A percentile compares a stretch with the other conserved stretches of the same genome.
Evolutionary conservation across 2,329 filamentous ascomycete genomes (phyloP).

Genomic region (Nakataea oryzae): DNA sequence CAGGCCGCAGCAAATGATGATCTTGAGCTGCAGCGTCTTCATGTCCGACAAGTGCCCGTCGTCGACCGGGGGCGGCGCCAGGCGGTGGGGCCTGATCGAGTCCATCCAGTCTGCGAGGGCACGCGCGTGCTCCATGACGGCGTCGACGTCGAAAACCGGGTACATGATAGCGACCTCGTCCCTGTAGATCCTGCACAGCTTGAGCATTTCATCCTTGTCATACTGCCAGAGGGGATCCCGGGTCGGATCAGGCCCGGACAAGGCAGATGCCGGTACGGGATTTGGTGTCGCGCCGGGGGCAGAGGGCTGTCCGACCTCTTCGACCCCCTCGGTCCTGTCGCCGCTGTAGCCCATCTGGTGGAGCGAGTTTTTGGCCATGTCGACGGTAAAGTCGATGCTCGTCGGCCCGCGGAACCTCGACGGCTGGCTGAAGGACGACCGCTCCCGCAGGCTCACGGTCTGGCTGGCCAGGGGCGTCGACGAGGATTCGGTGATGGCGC

Average conservation of each 20-base stretch:
- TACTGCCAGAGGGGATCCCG: conserved; percentile 74
- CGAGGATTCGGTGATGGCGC: conserved; percentile 12
- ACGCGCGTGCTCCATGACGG: conserved; percentile 59
- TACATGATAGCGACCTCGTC: conserved; percentile 93
- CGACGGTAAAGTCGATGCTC: conserved; percentile 74
- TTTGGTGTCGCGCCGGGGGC: neutral
- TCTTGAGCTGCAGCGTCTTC: conserved; percentile 63
- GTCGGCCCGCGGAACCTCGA: conserved; percentile 75
- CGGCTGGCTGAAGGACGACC: conserved; percentile 37
- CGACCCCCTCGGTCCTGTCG: conserved; percentile 44
- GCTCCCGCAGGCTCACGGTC: conserved; percentile 19
- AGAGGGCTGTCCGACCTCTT: conserved; percentile 36
- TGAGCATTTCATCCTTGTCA: conserved; percentile 66
- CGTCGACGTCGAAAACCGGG: conserved; percentile 67
- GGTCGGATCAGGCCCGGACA: conserved; percentile 4
- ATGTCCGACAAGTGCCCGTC: conserved; percentile 30
- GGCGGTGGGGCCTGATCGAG: neutral
- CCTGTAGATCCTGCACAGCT: conserved; percentile 70
- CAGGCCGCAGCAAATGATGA: conserved; percentile 70
- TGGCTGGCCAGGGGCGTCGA: conserved; percentile 31
- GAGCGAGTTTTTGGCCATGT: conserved; percentile 77
- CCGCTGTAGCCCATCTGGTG: conserved; percentile 80
- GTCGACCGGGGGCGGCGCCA: conserved; percentile 19
- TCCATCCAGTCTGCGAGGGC: conserved; percentile 62
- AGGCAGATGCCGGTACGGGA: neutral